Conservation (phyloP, 352 stramenopile genomes). For the Phytophthora agathidicida region DNA sequence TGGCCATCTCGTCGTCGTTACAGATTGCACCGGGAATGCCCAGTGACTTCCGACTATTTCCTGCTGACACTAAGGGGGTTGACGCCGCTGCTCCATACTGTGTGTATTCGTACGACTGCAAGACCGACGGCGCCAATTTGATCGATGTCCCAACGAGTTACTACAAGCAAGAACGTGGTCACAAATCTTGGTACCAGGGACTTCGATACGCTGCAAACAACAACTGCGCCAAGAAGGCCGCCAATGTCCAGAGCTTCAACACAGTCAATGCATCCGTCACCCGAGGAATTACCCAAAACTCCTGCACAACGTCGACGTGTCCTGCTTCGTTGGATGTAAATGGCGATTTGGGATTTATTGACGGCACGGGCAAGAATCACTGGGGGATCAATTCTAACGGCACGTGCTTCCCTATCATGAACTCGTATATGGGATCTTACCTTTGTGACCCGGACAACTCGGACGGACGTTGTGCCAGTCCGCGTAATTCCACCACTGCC, state of each 20-base stretch:
- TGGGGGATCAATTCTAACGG: constrained; percentile 66
- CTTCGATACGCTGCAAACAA: constrained; percentile 69
- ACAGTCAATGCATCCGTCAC: constrained; percentile 48
- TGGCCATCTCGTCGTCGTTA: constrained; percentile 89
- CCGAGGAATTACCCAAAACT: constrained; percentile 53
- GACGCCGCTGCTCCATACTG: constrained; percentile 41
- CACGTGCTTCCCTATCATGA: constrained; percentile 58
- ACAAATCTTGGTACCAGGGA: constrained; percentile 71
- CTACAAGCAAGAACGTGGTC: constrained; percentile 44
- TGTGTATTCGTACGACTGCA: constrained; percentile 56
- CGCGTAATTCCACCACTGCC: constrained; percentile 41
- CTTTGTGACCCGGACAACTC: constrained; percentile 58
- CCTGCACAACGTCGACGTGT: constrained; percentile 43
- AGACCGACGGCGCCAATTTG: constrained; percentile 52
- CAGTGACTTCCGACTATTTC: constrained; percentile 61
- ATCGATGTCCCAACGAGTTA: constrained; percentile 50
- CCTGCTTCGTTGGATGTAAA: constrained; percentile 61
- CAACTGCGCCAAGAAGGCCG: constrained; percentile 42
- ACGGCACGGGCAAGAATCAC: constrained; percentile 41
- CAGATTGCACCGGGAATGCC: constrained; percentile 88
- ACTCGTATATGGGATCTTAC: constrained; percentile 59
- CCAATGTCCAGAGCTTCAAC: constrained; percentile 44
- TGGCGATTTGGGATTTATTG: constrained; percentile 45
- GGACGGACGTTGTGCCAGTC: constrained; percentile 41
- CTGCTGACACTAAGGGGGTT: constrained; percentile 28